Evolutionary conservation across 2,329 filamentous ascomycete species (phyloP), one percentile per base, ranked within the genome.

Genomic region (Ceratocystiopsis minuta): DNA sequence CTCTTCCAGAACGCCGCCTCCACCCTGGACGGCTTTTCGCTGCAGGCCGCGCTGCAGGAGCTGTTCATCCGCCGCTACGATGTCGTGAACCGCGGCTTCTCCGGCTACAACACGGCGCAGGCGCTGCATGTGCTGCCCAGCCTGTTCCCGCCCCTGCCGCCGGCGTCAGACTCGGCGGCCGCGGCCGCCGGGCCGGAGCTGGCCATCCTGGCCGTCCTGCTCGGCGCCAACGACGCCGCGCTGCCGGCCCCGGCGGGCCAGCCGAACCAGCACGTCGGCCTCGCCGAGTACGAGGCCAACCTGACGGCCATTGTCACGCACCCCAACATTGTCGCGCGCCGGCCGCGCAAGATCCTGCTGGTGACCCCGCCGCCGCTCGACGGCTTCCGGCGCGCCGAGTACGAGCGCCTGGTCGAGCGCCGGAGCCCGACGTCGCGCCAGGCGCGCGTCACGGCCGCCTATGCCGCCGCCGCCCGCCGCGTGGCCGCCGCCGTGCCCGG

Each of bases 151-250:
- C 62, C 72, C n/a, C 73, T 75, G 1, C 38, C 36, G 4, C 17
- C 37, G 6, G 38, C 39, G 17, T n/a, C n/a, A n/a, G n/a, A n/a
- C 4, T 28, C 24, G 24, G 7, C 24, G 4, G 24, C 24, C 4
- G 5, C 24, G 24, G 24, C 24, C 24, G 7, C 9, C n/a, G n/a
- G n/a, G 24, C 24, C 24, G 6, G 70, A 68, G 53, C 68, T 87
- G 44, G 71, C 75, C 44, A 79, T 82, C 52, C 58, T 88, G 49
- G 65, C 80, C 34, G 61, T 94, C 45, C 78, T 93, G 49, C 77
- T 95, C 46, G 90, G 90, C 16, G 84, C 90, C 51, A 96, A 98
- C 55, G 90, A 96, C 59, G 79, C 88, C 4, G 77, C 77, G 42
- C 58, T 92, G 4, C 70, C 75, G 4, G 62, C 71, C 3, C 70